Evolutionary conservation across 2,329 filamentous ascomycete species (phyloP), one percentile per base, ranked within the genome.

Genomic region (Pyrenophora tritici-repentis): DNA sequence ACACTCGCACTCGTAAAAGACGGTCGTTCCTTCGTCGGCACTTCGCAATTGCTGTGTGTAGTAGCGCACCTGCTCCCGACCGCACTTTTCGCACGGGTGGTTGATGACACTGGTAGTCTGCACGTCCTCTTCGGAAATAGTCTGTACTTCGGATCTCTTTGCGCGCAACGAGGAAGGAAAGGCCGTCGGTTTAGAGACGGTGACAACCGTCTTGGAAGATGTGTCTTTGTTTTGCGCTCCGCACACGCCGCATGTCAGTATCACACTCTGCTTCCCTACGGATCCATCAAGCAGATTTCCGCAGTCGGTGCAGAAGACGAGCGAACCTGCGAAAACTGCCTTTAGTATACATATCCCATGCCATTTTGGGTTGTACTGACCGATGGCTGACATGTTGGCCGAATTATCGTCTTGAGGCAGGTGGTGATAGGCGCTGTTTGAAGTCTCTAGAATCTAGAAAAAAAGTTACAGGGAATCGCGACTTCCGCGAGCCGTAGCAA

Each of bases 21-120:
- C 85, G 0, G 93, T 97, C 59, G 88, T 90, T 55, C 94, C 94
- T 84, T 97, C 93, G 73, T 99, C 94, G 47, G 93, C 94, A 79
- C 91, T 87, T 63, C 93, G 87, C 66, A 96, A 78, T 73, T 99
- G 94, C 54, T 91, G 85, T 2, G 88, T 88, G 42, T 90, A 89
- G 73, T 87, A 97, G 63, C 86, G 88, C 74, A 97, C 91, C 70
- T 96, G 87, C 45, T 86, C 86, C 45, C 86, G 81, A 13, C 88
- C 90, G 73, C 94, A 97, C 66, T 91, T 86, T 38, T 87, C 83
- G 71, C 94, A 97, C 37, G 82, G 85, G 71, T 88, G 81, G 53
- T 83, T 78, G 62, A 83, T 89, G 20, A 81, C 80, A 42, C 86
- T 88, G 69, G 88, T 88, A 35, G 86, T 91, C 67, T 88, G 83